Evolutionary conservation across 345 rosid species (phyloP).

Genomic region (Chamaenerion angustifolium): DNA sequence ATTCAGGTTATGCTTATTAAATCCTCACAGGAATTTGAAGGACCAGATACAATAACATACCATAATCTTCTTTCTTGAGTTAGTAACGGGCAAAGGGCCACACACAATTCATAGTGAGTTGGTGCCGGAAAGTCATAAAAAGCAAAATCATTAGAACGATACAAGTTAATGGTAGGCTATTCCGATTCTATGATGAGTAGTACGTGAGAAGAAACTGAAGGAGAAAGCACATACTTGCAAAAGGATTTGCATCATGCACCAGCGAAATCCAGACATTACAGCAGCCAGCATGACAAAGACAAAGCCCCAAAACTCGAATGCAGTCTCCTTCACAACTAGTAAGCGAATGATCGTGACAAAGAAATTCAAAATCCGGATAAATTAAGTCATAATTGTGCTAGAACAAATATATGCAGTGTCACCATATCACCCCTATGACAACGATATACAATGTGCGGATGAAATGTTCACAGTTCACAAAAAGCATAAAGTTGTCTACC

Average conservation of each 20-base stretch:
- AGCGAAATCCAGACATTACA: conserved; percentile 98
- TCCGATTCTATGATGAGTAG: background rate
- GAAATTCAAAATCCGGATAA: background rate
- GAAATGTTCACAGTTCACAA: background rate
- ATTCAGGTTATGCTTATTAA: too few relatives aligned
- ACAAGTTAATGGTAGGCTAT: too few relatives aligned
- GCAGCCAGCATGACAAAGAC: conserved; percentile 96
- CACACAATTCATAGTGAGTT: conserved; percentile 6
- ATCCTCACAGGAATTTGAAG: too few relatives aligned
- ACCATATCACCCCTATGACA: too few relatives aligned
- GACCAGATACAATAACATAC: conserved; percentile 27
- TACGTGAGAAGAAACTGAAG: conserved; percentile 5
- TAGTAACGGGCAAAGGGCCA: conserved; percentile 21
- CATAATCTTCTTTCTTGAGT: conserved; percentile 75
- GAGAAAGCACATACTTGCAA: conserved; percentile 47
- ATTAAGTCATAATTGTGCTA: too few relatives aligned
- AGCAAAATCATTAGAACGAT: background rate
- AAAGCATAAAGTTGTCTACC: conserved; percentile 29
- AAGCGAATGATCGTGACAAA: conserved; percentile 11
- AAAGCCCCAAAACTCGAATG: conserved; percentile 96
- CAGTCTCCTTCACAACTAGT: conserved; percentile 91
- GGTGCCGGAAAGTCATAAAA: conserved; percentile 1
- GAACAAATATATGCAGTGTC: too few relatives aligned
- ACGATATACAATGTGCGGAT: background rate
- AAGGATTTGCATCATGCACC: conserved; percentile 99